These are phyloP conservation scores for Corymbia calophylla DNA, from an alignment of 441 rosid species.

Conservation along the genomic window DNA sequence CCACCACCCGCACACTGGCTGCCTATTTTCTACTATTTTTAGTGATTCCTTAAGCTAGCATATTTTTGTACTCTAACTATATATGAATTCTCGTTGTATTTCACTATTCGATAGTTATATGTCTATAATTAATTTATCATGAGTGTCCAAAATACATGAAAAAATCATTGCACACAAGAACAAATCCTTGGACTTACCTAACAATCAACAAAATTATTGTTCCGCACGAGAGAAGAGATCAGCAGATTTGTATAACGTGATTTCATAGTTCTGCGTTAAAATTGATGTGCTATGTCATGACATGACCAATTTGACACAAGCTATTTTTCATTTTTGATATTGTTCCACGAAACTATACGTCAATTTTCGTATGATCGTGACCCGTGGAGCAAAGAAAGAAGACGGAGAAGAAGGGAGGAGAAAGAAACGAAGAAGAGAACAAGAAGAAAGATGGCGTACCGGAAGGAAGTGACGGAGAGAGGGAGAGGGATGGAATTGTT, in stretches of 20 bases:
- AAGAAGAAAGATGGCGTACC: no score
- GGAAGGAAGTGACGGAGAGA: no score
- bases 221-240: accelerated
- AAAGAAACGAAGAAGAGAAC: no score
- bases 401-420: no score
- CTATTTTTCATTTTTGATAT: background rate
- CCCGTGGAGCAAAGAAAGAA: background rate
- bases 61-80: background rate
- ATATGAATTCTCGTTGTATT: background rate
- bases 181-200: background rate
- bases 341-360: background rate
- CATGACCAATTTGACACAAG: background rate
- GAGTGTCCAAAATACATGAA: background rate
- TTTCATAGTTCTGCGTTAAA: background rate
- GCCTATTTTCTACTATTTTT: no score
- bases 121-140: background rate
- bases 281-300: background rate
- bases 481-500: no score
- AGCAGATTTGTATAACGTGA: background rate
- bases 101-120: background rate
- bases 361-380: background rate
- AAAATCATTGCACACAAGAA: background rate
- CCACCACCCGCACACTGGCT: no score
- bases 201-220: background rate
- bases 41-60: no score